Evolutionary conservation across 441 rosid genomes (phyloP).

Genomic region (Arabidopsis hybrid): DNA sequence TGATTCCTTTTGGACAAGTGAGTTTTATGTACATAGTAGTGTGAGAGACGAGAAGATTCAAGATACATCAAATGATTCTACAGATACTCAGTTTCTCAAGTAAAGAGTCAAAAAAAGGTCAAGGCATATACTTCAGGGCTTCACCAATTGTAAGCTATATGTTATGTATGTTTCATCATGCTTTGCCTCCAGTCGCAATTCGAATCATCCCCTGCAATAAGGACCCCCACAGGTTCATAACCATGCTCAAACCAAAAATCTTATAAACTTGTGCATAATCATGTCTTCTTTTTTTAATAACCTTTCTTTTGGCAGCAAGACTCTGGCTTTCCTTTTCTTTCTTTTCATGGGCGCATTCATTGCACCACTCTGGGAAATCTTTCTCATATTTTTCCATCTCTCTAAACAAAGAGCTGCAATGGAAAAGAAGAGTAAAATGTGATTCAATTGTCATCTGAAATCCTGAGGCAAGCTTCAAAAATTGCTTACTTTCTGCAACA

Average conservation of each 20-base stretch:
- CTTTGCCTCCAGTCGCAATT: background rate
- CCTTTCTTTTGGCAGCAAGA: slow-evolving; percentile 60
- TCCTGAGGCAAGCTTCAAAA: slow-evolving; percentile 15
- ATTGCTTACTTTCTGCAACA: slow-evolving; percentile 85
- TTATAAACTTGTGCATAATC: background rate
- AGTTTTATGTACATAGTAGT: too few species aligned
- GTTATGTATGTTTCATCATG: background rate
- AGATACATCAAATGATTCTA: slow-evolving; percentile 1
- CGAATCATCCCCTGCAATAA: slow-evolving; percentile 17
- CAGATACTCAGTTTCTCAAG: background rate
- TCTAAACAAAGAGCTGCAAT: slow-evolving; percentile 69
- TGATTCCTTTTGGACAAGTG: background rate
- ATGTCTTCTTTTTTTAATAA: slow-evolving; percentile 23
- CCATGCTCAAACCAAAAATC: slow-evolving; percentile 5
- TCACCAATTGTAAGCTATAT: background rate
- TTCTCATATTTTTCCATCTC: slow-evolving; percentile 66
- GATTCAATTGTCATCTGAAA: slow-evolving; percentile 51
- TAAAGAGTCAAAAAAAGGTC: background rate
- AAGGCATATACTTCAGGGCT: background rate
- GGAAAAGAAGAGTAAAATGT: slow-evolving; percentile 58
- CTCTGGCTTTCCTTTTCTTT: slow-evolving; percentile 52
- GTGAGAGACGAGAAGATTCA: background rate
- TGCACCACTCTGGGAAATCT: slow-evolving; percentile 67
- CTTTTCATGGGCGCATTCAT: slow-evolving; percentile 60
- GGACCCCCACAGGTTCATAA: background rate